Percentiles rank a stretch among this genome's conserved stretches.
Evolutionary conservation across 2,329 filamentous ascomycete species (phyloP).

Genomic region (Ophiostoma pallidulum): DNA sequence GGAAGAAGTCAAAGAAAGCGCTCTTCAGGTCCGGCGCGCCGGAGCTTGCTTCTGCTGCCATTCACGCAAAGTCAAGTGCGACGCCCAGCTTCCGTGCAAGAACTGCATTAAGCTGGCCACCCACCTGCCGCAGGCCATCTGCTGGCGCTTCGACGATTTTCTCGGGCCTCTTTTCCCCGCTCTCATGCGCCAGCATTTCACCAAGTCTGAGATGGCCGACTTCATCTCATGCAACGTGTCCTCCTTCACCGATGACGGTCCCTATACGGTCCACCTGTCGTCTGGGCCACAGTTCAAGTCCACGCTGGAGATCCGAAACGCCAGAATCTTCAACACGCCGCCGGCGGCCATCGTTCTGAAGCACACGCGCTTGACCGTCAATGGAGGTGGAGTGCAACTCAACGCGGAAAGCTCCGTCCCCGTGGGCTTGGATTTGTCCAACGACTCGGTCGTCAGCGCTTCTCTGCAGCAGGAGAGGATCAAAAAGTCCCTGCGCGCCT

Average conservation of each 20-base stretch:
- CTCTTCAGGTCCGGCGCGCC: slow-evolving; percentile 42
- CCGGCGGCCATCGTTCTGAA: slow-evolving; percentile 34
- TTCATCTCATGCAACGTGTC: slow-evolving; percentile 43
- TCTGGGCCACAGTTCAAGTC: slow-evolving; percentile 36
- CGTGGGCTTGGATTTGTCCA: slow-evolving; percentile 40
- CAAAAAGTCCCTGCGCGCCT: slow-evolving; percentile 34
- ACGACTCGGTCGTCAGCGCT: slow-evolving; percentile 23
- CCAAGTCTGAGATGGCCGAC: slow-evolving; percentile 37
- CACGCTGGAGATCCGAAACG: slow-evolving; percentile 34
- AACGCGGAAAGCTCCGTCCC: slow-evolving; percentile 36
- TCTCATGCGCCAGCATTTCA: slow-evolving; percentile 42
- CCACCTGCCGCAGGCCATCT: slow-evolving; percentile 43
- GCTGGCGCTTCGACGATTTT: slow-evolving; percentile 52
- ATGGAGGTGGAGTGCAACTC: slow-evolving; percentile 29
- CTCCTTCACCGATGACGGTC: slow-evolving; percentile 33
- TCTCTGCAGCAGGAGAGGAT: slow-evolving; percentile 36
- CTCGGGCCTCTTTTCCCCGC: slow-evolving; percentile 41
- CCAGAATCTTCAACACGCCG: slow-evolving; percentile 43
- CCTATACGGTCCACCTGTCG: slow-evolving; percentile 38
- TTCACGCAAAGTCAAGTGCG: slow-evolving; percentile 49
- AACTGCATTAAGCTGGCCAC: slow-evolving; percentile 45
- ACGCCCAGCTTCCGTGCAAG: slow-evolving; percentile 45
- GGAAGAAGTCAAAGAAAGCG: slow-evolving; percentile 44
- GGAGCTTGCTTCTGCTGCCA: slow-evolving; percentile 53
- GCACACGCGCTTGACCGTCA: slow-evolving; percentile 40